phyloP scores from a whole-genome alignment of 331 rosid species.

The Quercus lobata region DNA sequence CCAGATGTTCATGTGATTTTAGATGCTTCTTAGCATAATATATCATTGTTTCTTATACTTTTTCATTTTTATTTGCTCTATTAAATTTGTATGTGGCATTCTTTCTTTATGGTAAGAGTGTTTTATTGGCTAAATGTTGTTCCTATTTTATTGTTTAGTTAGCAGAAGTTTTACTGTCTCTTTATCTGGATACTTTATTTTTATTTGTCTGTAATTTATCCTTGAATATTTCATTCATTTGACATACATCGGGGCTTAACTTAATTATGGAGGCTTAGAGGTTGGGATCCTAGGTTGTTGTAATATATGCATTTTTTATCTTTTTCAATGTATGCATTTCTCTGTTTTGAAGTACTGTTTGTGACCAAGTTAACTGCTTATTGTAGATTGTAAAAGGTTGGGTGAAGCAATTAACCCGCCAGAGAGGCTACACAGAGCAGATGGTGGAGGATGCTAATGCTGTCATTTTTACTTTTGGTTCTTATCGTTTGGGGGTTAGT shows the following conservation, averaged over 20 bases:
- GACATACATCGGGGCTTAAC: background rate
- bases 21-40: background rate
- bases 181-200: background rate
- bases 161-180: background rate
- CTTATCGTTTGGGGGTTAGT: conserved; percentile 88
- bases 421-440: conserved; percentile 90
- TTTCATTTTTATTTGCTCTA: background rate
- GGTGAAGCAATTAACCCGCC: conserved; percentile 85
- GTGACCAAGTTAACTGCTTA: conserved; percentile 15
- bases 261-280: background rate
- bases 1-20: background rate
- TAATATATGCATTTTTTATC: conserved; percentile 5
- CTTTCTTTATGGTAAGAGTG: background rate
- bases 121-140: background rate
- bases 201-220: background rate
- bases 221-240: background rate
- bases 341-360: background rate
- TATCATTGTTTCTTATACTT: background rate
- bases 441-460: conserved; percentile 96
- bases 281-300: background rate
- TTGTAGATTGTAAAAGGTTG: conserved; percentile 88
- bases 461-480: conserved; percentile 86
- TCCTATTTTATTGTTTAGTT: background rate
- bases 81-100: background rate
- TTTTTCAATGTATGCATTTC: background rate